Conservation (phyloP, 2,329 filamentous ascomycete genomes). For the Macrophomina pseudophaseolina region DNA sequence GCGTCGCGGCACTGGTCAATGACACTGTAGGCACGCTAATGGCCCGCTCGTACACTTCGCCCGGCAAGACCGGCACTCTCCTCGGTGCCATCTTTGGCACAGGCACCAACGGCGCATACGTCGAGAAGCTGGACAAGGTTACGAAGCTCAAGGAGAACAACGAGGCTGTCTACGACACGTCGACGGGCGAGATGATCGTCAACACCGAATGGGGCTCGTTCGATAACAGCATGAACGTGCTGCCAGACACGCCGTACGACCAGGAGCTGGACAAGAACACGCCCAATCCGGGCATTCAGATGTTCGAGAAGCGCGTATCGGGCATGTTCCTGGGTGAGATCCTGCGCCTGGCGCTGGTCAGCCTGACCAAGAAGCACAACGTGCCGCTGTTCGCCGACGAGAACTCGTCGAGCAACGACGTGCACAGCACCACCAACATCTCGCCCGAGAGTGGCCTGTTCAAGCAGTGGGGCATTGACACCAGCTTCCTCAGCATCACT, state of each 20-base stretch:
- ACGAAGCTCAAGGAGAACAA: conserved; percentile 68
- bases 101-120: conserved; percentile 95
- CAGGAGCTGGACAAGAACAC: conserved; percentile 76
- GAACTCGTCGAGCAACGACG: conserved; percentile 72
- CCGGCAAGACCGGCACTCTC: conserved; percentile 82
- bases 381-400: conserved; percentile 77
- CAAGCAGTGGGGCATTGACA: conserved; percentile 88
- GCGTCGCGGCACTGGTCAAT: conserved; percentile 94
- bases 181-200: conserved; percentile 93
- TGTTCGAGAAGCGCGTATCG: conserved; percentile 98
- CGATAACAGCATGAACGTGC: conserved; percentile 87
- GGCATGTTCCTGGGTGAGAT: conserved; percentile 99
- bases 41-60: conserved; percentile 94
- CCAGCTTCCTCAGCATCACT: conserved; percentile 84
- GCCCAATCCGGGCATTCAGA: conserved; percentile 91
- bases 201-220: conserved; percentile 99
- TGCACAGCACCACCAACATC: conserved; percentile 72
- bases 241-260: conserved; percentile 87
- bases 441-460: conserved; percentile 70
- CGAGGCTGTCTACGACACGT: conserved; percentile 70
- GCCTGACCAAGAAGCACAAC: conserved; percentile 70
- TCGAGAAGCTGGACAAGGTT: conserved; percentile 86
- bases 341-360: conserved; percentile 75
- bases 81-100: conserved; percentile 98
- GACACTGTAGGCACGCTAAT: conserved; percentile 97